A percentile compares a stretch with the other conserved stretches of the same genome.
phyloP scores from a whole-genome alignment of 2,329 filamentous ascomycete genomes.

The Metarhizium guizhouense region DNA sequence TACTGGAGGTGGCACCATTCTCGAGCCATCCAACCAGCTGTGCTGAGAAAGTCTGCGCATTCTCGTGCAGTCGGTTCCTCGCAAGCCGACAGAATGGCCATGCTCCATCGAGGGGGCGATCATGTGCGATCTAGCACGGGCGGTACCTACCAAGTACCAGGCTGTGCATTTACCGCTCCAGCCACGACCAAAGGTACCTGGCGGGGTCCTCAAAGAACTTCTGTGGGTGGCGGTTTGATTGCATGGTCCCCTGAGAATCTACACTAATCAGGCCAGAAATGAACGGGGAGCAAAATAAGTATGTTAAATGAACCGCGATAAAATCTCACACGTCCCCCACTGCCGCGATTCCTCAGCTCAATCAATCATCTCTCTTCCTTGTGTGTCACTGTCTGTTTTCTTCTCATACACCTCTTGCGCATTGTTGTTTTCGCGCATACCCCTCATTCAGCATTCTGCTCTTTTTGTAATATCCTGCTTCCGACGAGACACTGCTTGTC shows the following conservation, averaged over 20 bases:
- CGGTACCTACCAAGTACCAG: background rate
- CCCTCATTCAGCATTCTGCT: background rate
- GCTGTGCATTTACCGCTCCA: background rate
- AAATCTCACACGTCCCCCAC: constrained; percentile 7
- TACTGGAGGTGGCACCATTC: constrained; percentile 26
- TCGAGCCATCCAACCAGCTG: constrained; percentile 15
- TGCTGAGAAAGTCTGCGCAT: no score
- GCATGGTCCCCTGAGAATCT: constrained; percentile 1
- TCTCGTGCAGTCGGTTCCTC: background rate
- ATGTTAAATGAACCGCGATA: constrained; percentile 4
- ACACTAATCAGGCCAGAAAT: background rate
- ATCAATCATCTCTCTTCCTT: background rate
- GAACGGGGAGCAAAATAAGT: constrained; percentile 2
- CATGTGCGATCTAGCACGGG: background rate
- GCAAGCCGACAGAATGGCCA: background rate
- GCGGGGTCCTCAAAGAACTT: background rate
- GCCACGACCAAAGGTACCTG: background rate
- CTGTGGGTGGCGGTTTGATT: background rate
- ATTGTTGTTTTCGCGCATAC: background rate
- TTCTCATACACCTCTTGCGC: background rate
- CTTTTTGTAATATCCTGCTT: background rate
- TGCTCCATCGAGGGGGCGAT: background rate
- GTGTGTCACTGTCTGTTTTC: background rate
- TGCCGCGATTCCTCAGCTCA: background rate
- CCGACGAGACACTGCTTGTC: background rate